A percentile compares a stretch with the other conserved stretches of the same genome.
Conservation (phyloP, 2,329 filamentous ascomycete species). For the Colletotrichum sansevieriae region DNA sequence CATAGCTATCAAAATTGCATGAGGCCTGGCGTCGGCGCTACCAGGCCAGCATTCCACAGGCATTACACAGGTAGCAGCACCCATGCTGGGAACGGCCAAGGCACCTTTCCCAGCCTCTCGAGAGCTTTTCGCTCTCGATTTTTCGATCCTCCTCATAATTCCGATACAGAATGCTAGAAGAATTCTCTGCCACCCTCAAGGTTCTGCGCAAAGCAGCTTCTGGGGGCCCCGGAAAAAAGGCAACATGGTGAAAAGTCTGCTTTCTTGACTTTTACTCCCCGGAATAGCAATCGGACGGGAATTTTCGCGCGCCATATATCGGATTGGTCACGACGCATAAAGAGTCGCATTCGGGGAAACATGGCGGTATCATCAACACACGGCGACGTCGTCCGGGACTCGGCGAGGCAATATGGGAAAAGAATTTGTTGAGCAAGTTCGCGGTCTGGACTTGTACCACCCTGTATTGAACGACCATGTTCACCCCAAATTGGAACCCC, state of each 20-base stretch:
- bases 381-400: constrained; percentile 29
- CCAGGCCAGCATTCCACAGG: constrained; percentile 29
- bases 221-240: constrained; percentile 6
- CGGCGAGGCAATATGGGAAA: constrained; percentile 35
- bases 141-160: no score
- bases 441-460: constrained; percentile 40
- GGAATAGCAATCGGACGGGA: constrained; percentile 19
- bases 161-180: no score
- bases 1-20: constrained; percentile 39
- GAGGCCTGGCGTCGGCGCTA: constrained; percentile 30
- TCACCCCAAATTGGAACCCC: constrained; percentile 16
- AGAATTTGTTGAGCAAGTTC: constrained; percentile 40
- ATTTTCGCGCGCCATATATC: constrained; percentile 16
- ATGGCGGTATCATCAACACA: constrained; percentile 10
- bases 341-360: constrained; percentile 31
- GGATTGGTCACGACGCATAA: constrained; percentile 29
- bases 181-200: background rate
- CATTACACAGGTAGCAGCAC: background rate
- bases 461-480: constrained; percentile 34
- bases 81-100: constrained; percentile 14
- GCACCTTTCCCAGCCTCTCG: constrained; percentile 18
- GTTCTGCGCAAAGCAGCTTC: background rate
- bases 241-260: background rate
- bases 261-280: background rate
- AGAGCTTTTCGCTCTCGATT: background rate